Conservation (phyloP, 495 filamentous ascomycete species). For the Talaromyces stipitatus region DNA sequence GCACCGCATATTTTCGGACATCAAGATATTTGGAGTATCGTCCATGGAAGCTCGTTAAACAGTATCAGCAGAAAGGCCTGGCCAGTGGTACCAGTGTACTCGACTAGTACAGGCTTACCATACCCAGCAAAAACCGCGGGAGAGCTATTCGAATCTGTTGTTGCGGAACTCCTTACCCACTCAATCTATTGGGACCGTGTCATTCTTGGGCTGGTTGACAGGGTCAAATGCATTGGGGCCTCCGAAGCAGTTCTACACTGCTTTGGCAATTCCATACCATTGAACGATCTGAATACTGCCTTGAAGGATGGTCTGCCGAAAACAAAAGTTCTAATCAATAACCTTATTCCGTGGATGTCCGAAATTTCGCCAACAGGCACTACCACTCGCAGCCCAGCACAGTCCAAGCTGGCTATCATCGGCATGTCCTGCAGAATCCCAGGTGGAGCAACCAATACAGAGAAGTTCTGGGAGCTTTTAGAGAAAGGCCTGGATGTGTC, state of each 20-base stretch:
- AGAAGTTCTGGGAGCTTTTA: conserved; percentile 35
- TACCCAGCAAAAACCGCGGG: conserved; percentile 10
- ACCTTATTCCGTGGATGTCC: conserved; percentile 6
- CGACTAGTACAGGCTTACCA: conserved; percentile 12
- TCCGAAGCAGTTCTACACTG: background rate
- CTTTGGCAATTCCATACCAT: conserved; percentile 6
- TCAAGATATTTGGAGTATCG: too few species aligned
- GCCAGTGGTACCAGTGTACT: conserved; percentile 7
- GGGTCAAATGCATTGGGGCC: background rate
- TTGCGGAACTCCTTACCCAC: conserved; percentile 24
- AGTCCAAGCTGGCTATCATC: conserved; percentile 35
- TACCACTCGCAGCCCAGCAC: conserved; percentile 4
- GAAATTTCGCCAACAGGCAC: background rate
- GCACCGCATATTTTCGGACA: conserved; percentile 31
- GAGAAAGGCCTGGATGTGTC: conserved; percentile 31
- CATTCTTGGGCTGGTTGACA: conserved; percentile 10
- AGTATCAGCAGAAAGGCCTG: conserved; percentile 40
- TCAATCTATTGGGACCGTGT: conserved; percentile 23
- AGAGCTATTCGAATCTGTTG: conserved; percentile 24
- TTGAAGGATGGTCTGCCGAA: too few species aligned
- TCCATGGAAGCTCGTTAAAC: conserved; percentile 19
- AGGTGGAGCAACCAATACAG: conserved; percentile 18
- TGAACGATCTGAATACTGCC: too few species aligned
- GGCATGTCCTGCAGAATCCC: conserved; percentile 36
- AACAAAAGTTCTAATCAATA: background rate